A percentile compares a stretch with the other conserved stretches of the same genome.
Conservation (phyloP, 768 basidiomycete species). For the Tricholoma furcatifolium region DNA sequence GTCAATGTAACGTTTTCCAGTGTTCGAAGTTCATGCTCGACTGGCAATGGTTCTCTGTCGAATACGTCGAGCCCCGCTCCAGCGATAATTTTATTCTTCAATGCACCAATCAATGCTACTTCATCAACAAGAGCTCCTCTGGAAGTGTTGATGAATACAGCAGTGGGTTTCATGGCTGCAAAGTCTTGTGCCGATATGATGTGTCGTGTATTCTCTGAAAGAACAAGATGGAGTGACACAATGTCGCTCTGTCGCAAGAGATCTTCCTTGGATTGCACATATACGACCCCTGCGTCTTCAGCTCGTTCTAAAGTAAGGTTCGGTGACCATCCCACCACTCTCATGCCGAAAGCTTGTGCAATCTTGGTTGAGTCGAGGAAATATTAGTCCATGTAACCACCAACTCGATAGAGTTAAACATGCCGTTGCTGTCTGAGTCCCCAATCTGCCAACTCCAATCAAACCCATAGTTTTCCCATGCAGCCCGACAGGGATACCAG, state of each 20-base stretch:
- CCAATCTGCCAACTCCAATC: constrained; percentile 61
- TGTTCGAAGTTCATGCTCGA: constrained; percentile 51
- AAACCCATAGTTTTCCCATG: constrained; percentile 57
- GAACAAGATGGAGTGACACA: constrained; percentile 60
- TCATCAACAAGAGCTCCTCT: constrained; percentile 68
- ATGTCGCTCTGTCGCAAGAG: constrained; percentile 55
- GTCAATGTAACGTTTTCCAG: constrained; percentile 54
- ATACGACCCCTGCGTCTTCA: constrained; percentile 48
- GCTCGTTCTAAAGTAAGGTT: constrained; percentile 60
- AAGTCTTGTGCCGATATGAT: constrained; percentile 49
- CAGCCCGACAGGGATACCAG: constrained; percentile 47
- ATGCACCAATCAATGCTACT: constrained; percentile 44
- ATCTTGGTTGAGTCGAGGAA: constrained; percentile 40
- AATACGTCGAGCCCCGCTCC: constrained; percentile 69
- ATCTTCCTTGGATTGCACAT: constrained; percentile 47
- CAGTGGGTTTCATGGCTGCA: constrained; percentile 51
- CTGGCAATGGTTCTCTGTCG: constrained; percentile 62
- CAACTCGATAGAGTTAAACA: constrained; percentile 5
- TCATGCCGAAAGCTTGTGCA: constrained; percentile 59
- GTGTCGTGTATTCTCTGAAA: constrained; percentile 47
- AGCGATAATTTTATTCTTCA: constrained; percentile 46
- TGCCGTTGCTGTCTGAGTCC: constrained; percentile 49
- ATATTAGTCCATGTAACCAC: no score
- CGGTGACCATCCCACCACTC: constrained; percentile 63
- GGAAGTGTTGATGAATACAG: constrained; percentile 66